A percentile compares a stretch with the other conserved stretches of the same genome.
Evolutionary conservation across 2,329 filamentous ascomycete genomes (phyloP).

Genomic region (Trichoderma sp.): DNA sequence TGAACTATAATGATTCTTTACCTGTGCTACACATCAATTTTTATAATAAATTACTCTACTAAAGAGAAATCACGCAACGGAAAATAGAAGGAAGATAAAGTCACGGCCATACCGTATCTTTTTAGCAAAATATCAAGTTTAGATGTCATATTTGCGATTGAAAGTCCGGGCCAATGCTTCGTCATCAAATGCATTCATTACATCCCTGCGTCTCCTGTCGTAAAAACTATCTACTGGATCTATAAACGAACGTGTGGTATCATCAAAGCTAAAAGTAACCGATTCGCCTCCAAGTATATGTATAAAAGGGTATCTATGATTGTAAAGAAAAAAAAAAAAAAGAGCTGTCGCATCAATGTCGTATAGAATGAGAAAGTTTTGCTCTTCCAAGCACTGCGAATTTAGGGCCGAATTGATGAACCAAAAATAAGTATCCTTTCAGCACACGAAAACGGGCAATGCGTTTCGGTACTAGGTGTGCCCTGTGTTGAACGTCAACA

Average conservation of each 20-base stretch:
- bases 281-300: slow-evolving; percentile 15
- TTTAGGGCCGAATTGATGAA: neutral
- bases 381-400: neutral
- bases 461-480: neutral
- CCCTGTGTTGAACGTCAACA: neutral
- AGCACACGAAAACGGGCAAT: neutral
- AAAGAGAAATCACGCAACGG: no score
- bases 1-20: neutral
- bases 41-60: neutral
- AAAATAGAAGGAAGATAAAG: neutral
- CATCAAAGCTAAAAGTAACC: slow-evolving; percentile 17
- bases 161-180: neutral
- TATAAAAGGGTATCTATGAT: slow-evolving; percentile 21
- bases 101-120: neutral
- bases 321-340: neutral
- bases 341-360: neutral
- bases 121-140: neutral
- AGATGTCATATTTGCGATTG: neutral
- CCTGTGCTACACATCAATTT: neutral
- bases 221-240: neutral
- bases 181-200: neutral
- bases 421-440: neutral
- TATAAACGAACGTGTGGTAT: slow-evolving; percentile 24
- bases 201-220: neutral
- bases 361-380: slow-evolving; percentile 11